Evolutionary conservation across 2,329 filamentous ascomycete species (phyloP), one percentile per base, ranked within the genome.

Genomic region (Xylariaceae sp.): DNA sequence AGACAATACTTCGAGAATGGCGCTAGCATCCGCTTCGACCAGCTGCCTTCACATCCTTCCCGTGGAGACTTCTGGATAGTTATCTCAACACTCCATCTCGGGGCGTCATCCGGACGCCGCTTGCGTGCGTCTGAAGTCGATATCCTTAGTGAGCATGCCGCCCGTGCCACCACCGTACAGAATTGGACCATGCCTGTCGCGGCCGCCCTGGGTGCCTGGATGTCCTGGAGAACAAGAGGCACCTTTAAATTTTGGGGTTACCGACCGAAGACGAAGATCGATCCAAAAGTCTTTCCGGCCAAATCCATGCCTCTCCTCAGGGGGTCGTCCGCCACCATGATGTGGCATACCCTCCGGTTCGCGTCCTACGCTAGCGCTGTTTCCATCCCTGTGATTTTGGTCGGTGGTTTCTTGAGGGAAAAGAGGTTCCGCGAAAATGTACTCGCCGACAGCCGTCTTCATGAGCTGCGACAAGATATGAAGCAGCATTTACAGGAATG

Each of bases 191-290:
- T 48, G 37, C 48, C 55, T 13, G 39, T 55, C 15, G 38, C 49
- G 2, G 2, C 45, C 0, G 45, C 37, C 13, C 11, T 53, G 2
- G 50, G 58, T 5, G 36, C 32, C 3, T 43, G 37, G 28, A 19
- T 57, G 31, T 37, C 59, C 2, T 55, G 47, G 21, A 37, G 44
- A 8, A 50, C 52, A 4, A 53, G 57, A 25, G 42, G 42, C 14
- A 57, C 47, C 3, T 64, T 58, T 44, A 55, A 51, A 5, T 67
- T 68, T 42, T 62, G 64, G 12, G 53, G 67, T 25, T 61, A 55
- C 45, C 52, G 46, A 23, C 61, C 62, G 3, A 55, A 57, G 28
- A 44, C 49, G 23, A 31, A 36, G 14, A 57, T 59, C 23, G 46
- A 58, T 33, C 57, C 59, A 7, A 19, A 33, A 19, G 32, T 37